Evolutionary conservation across 1,284 basidiomycete genomes (phyloP).

Genomic region (Leccinum fuscescens): DNA sequence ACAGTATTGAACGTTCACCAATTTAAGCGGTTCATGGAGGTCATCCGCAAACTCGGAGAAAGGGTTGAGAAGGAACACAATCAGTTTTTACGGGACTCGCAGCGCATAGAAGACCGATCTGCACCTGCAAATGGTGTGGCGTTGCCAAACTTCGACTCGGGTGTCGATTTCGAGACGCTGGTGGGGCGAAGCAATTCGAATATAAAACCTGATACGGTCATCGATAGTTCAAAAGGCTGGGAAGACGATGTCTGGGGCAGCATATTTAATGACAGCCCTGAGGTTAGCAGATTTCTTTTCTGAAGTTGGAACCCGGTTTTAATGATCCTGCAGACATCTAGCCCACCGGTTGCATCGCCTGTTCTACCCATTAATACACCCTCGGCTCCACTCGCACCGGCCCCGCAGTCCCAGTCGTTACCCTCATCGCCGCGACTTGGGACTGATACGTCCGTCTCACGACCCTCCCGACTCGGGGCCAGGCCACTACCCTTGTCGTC

Average conservation of each 20-base stretch:
- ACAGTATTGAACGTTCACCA: slow-evolving; percentile 86
- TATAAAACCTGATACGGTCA: slow-evolving; percentile 46
- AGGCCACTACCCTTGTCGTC: slow-evolving; percentile 37
- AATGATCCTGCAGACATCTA: slow-evolving; percentile 18
- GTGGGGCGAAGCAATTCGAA: slow-evolving; percentile 55
- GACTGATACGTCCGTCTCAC: slow-evolving; percentile 27
- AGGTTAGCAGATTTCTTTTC: slow-evolving; percentile 17
- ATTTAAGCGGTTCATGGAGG: slow-evolving; percentile 87
- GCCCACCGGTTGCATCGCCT: slow-evolving; percentile 14
- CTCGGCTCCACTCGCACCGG: slow-evolving; percentile 22
- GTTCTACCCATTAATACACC: slow-evolving; percentile 12
- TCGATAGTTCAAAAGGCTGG: slow-evolving; percentile 50
- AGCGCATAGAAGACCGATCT: slow-evolving; percentile 78
- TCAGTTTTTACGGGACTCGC: slow-evolving; percentile 80
- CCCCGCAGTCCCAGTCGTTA: slow-evolving; percentile 37
- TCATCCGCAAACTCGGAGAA: slow-evolving; percentile 70
- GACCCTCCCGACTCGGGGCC: slow-evolving; percentile 41
- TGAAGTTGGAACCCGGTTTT: slow-evolving; percentile 3
- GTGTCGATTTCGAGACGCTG: slow-evolving; percentile 72
- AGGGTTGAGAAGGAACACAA: slow-evolving; percentile 86
- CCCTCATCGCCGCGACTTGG: slow-evolving; percentile 40
- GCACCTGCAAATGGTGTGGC: slow-evolving; percentile 39
- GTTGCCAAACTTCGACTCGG: slow-evolving; percentile 33
- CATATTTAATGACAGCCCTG: slow-evolving; percentile 50
- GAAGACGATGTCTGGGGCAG: slow-evolving; percentile 80